Evolutionary conservation across 495 filamentous ascomycete genomes (phyloP).

Genomic region (Aspergillus incahuasiensis): DNA sequence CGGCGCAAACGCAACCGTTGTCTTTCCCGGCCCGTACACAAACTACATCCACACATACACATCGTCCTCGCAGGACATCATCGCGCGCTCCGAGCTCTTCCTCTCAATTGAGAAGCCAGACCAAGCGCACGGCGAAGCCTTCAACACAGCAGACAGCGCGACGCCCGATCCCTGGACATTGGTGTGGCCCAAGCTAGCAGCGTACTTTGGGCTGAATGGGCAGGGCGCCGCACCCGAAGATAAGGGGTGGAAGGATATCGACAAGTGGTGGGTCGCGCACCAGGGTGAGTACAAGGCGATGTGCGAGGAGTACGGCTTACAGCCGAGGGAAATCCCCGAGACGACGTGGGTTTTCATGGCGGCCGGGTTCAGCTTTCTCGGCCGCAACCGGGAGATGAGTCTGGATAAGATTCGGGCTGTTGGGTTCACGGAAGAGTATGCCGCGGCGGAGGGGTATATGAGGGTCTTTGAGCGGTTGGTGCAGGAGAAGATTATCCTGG

Average conservation of each 20-base stretch:
- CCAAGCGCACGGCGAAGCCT: conserved; percentile 50
- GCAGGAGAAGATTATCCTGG: too few species aligned
- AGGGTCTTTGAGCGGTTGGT: too few species aligned
- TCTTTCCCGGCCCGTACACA: conserved; percentile 32
- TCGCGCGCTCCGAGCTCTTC: conserved; percentile 38
- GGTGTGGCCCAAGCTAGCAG: neutral
- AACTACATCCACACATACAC: conserved; percentile 24
- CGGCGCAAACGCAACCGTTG: conserved; percentile 23
- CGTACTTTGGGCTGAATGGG: conserved; percentile 5
- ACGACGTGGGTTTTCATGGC: too few species aligned
- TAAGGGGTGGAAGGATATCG: conserved; percentile 1
- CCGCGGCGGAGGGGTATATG: too few species aligned
- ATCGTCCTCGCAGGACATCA: conserved; percentile 37
- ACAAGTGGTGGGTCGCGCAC: conserved; percentile 10
- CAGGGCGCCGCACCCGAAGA: neutral
- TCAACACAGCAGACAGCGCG: conserved; percentile 49
- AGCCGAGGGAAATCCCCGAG: too few species aligned
- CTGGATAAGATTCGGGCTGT: too few species aligned
- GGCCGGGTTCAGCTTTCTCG: too few species aligned
- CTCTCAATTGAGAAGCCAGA: conserved; percentile 27
- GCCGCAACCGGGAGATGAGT: too few species aligned
- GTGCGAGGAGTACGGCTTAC: conserved; percentile 2
- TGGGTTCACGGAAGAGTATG: too few species aligned
- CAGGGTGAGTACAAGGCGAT: conserved; percentile 6
- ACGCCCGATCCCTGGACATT: neutral